Percentiles rank a stretch among this genome's conserved stretches.
Conservation (phyloP, 2,329 filamentous ascomycete genomes). For the Pseudogymnoascus sp. region DNA sequence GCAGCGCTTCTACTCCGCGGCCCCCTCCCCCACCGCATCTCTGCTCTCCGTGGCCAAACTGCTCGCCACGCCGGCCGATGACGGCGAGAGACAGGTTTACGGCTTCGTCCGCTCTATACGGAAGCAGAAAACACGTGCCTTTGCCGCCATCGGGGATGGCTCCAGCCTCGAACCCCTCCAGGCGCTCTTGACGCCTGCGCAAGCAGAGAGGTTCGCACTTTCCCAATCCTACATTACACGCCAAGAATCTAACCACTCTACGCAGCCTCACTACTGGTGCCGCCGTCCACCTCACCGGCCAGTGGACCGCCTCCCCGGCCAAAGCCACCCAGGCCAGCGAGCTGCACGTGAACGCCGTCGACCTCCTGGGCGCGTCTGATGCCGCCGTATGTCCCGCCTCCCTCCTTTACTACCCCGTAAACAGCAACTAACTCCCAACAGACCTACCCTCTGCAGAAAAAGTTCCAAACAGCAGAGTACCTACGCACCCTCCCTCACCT, state of each 20-base stretch:
- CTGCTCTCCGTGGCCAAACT: slow-evolving; percentile 46
- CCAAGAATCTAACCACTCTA: slow-evolving; percentile 12
- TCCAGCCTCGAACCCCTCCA: slow-evolving; percentile 74
- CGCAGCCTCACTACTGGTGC: slow-evolving; percentile 70
- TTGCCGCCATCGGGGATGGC: slow-evolving; percentile 81
- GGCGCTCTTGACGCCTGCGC: slow-evolving; percentile 26
- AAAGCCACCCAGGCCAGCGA: slow-evolving; percentile 69
- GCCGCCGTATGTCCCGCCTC: slow-evolving; percentile 54
- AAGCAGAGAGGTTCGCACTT: slow-evolving; percentile 22
- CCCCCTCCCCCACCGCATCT: slow-evolving; percentile 25
- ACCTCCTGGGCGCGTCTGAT: slow-evolving; percentile 69
- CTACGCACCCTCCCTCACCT: slow-evolving; percentile 84
- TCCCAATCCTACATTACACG: slow-evolving; percentile 4
- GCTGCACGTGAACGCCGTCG: slow-evolving; percentile 62
- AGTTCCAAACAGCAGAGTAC: slow-evolving; percentile 85
- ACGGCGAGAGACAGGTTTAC: slow-evolving; percentile 51
- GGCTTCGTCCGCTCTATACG: slow-evolving; percentile 80
- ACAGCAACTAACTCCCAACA: slow-evolving; percentile 32
- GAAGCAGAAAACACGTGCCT: slow-evolving; percentile 75
- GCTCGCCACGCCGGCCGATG: slow-evolving; percentile 41
- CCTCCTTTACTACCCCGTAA: no score
- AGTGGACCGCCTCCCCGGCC: slow-evolving; percentile 62
- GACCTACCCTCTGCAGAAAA: slow-evolving; percentile 92
- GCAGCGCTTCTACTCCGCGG: slow-evolving; percentile 21
- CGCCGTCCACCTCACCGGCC: slow-evolving; percentile 68